Conservation (phyloP, 192 early-diverging fungal genomes). For the Nowakowskiella sp. region DNA sequence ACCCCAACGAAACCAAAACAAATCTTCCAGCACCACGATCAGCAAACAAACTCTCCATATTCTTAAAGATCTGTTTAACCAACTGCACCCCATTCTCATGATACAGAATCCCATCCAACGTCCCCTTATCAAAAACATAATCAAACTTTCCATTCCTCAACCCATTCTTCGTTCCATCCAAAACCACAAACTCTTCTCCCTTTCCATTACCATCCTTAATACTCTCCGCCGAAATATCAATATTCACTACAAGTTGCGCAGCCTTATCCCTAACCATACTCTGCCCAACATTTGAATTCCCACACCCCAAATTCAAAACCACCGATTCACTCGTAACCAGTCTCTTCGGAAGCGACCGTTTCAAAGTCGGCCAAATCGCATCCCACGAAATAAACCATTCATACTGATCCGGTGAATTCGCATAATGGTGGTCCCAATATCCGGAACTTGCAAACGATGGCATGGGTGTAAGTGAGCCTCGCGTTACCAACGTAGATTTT, state of each 20-base stretch:
- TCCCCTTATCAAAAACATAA: conserved; percentile 21
- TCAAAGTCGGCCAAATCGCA: conserved; percentile 1
- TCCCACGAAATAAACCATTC: conserved; percentile 18
- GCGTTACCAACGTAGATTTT: conserved; percentile 1
- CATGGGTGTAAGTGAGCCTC: conserved; percentile 14
- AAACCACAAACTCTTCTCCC: not conserved
- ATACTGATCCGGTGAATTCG: conserved; percentile 5
- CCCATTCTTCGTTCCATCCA: not conserved
- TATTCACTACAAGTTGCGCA: conserved; percentile 4
- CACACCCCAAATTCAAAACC: conserved; percentile 13
- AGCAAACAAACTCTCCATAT: conserved; percentile 5
- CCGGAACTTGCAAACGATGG: not conserved
- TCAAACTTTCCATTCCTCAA: not conserved
- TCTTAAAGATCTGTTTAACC: conserved; percentile 3
- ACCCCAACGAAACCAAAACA: conserved; percentile 14
- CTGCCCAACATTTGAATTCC: conserved; percentile 15
- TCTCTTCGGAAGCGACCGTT: not conserved
- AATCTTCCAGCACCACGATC: conserved; percentile 1
- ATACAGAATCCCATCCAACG: conserved; percentile 16
- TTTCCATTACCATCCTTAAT: not conserved
- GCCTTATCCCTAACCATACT: conserved; percentile 10
- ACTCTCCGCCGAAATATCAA: conserved; percentile 6
- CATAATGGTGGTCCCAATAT: conserved; percentile 16
- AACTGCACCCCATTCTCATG: not conserved
- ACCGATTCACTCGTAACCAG: not conserved